Conservation (phyloP, 371 early-diverging fungal species). For the Mucor lusitanicus region DNA sequence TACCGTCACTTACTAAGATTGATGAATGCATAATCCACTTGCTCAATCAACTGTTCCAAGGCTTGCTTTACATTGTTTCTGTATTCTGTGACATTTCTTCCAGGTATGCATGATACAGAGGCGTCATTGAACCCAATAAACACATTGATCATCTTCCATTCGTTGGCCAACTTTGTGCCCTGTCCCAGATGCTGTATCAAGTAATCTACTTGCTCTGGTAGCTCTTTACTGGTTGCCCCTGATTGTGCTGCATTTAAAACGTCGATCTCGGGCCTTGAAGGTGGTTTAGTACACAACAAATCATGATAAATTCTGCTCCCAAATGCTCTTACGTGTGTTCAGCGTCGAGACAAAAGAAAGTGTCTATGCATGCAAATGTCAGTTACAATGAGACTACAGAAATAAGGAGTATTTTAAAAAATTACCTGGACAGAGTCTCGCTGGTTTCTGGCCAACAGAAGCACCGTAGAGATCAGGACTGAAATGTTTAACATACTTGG, state of each 20-base stretch:
- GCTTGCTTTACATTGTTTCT: slow-evolving; percentile 2
- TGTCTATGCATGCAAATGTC: slow-evolving; percentile 9
- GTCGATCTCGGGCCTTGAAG: slow-evolving; percentile 25
- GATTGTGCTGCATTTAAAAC: slow-evolving; percentile 46
- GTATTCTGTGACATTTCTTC: slow-evolving; percentile 3
- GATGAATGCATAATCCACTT: slow-evolving; percentile 19
- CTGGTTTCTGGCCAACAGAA: slow-evolving; percentile 27
- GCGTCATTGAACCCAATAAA: slow-evolving; percentile 39
- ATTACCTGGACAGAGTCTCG: slow-evolving; percentile 30
- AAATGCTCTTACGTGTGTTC: slow-evolving; percentile 20
- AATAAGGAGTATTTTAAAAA: background rate
- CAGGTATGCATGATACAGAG: slow-evolving; percentile 28
- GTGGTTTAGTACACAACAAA: background rate
- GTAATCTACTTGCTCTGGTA: slow-evolving; percentile 37
- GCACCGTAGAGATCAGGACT: slow-evolving; percentile 21
- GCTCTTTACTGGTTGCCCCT: slow-evolving; percentile 25
- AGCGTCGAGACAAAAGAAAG: slow-evolving; percentile 31
- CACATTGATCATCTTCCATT: slow-evolving; percentile 41
- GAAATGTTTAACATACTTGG: slow-evolving; percentile 34
- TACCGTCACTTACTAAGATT: slow-evolving; percentile 21
- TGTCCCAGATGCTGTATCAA: slow-evolving; percentile 27
- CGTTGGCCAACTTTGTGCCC: slow-evolving; percentile 10
- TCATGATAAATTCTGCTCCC: background rate
- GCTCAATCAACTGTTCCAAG: background rate
- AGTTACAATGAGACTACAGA: background rate